These are phyloP conservation scores for Craterostigma plantagineum DNA, from an alignment of 257 asterid species.

Conservation along the genomic window DNA sequence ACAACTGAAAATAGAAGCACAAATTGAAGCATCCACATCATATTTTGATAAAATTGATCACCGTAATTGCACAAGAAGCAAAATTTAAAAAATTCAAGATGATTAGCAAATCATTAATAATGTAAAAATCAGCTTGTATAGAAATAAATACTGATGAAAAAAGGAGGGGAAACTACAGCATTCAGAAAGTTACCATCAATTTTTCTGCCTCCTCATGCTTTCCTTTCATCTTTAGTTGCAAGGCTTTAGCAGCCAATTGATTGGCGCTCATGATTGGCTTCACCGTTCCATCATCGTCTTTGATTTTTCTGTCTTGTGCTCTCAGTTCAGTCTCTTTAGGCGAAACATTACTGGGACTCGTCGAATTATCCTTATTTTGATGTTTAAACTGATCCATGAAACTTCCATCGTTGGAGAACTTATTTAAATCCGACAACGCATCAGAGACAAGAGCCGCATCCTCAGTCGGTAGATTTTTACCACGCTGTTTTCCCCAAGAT, in stretches of 20 bases:
- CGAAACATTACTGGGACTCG: constrained; percentile 12
- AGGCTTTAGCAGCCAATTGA: constrained; percentile 86
- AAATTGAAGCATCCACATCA: no score
- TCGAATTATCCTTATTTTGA: constrained; percentile 19
- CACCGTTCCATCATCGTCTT: constrained; percentile 12
- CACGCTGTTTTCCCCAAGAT: constrained; percentile 61
- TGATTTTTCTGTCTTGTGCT: no score
- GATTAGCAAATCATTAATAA: no score
- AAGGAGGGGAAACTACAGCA: no score
- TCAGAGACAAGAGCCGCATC: constrained; percentile 54
- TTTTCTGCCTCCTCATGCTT: constrained; percentile 80
- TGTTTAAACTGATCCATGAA: constrained; percentile 33
- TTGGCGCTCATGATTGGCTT: constrained; percentile 53
- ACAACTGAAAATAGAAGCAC: no score
- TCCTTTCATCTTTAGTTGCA: constrained; percentile 94
- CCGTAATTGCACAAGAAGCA: no score
- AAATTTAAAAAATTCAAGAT: no score
- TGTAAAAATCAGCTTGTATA: no score
- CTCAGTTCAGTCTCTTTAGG: constrained; percentile 11
- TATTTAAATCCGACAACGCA: constrained; percentile 62
- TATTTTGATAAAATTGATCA: no score
- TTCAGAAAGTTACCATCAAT: constrained; percentile 33
- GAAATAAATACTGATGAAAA: no score
- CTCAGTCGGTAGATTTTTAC: constrained; percentile 29
- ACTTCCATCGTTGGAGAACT: constrained; percentile 59